phyloP scores from a whole-genome alignment of 2,329 filamentous ascomycete genomes.

The Talaromyces sp. region DNA sequence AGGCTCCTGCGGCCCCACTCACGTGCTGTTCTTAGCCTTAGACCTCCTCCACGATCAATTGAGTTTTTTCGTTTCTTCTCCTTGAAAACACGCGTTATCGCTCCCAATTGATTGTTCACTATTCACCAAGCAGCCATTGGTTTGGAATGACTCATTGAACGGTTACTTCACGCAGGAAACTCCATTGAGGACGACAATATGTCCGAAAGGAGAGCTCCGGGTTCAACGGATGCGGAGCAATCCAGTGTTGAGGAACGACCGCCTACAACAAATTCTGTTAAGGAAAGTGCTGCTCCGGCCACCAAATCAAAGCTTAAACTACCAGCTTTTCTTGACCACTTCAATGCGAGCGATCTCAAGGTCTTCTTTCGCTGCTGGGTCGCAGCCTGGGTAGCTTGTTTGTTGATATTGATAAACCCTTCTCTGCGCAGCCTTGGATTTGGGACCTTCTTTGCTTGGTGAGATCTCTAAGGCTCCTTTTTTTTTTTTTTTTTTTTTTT shows the following conservation, averaged over 20 bases:
- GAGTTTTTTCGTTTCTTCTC: background rate
- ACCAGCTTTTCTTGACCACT: slow-evolving; percentile 31
- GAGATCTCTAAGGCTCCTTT: background rate
- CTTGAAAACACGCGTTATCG: background rate
- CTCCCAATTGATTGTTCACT: background rate
- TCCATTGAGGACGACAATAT: background rate
- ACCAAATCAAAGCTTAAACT: background rate
- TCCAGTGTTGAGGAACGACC: background rate
- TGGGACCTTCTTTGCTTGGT: slow-evolving; percentile 5
- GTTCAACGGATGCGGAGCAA: background rate
- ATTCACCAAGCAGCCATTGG: background rate
- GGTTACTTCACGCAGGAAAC: background rate
- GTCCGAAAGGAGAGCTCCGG: background rate
- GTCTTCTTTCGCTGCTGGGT: slow-evolving; percentile 43
- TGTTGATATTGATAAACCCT: slow-evolving; percentile 46
- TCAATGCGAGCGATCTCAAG: slow-evolving; percentile 45
- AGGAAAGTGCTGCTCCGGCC: background rate
- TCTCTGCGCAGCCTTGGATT: slow-evolving; percentile 28
- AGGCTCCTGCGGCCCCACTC: background rate
- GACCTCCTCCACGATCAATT: background rate
- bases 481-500: background rate
- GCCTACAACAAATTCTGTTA: background rate
- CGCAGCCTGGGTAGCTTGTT: slow-evolving; percentile 41
- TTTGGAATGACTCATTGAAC: background rate
- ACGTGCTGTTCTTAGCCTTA: background rate